phyloP scores from a whole-genome alignment of 371 early-diverging fungal species.

The Haplosporangium sp. region DNA sequence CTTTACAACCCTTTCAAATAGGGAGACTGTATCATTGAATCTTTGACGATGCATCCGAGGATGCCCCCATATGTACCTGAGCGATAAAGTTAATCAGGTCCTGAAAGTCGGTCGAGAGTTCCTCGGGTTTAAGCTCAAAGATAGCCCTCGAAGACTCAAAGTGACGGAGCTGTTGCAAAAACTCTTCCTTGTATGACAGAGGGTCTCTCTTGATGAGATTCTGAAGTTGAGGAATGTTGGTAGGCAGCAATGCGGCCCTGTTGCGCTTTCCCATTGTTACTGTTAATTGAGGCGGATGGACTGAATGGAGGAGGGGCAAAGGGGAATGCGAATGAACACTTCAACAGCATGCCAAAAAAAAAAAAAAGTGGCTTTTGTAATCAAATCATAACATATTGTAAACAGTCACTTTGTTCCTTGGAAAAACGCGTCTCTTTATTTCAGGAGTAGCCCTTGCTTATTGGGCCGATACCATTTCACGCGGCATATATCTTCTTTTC shows the following conservation, averaged over 20 bases:
- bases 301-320: neutral
- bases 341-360: neutral
- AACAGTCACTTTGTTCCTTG: neutral
- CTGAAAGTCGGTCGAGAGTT: constrained; percentile 83
- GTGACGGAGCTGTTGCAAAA: constrained; percentile 92
- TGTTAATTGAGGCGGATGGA: constrained; percentile 1
- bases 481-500: too few species aligned
- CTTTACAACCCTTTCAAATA: too few species aligned
- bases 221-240: constrained; percentile 96
- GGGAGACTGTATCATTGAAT: neutral
- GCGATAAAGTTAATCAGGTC: constrained; percentile 89
- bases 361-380: constrained; percentile 1
- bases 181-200: constrained; percentile 92
- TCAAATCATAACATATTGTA: neutral
- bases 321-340: constrained; percentile 2
- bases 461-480: too few species aligned
- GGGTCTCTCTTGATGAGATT: constrained; percentile 97
- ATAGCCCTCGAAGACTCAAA: constrained; percentile 88
- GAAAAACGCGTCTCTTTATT: too few species aligned
- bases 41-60: too few species aligned
- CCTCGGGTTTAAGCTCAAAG: constrained; percentile 89
- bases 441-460: too few species aligned
- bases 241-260: constrained; percentile 77
- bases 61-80: constrained; percentile 65
- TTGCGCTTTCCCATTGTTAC: constrained; percentile 72